Percentiles rank a stretch among this genome's conserved stretches.
These are phyloP conservation scores for Heliamphora pulchella DNA, from an alignment of 179 eudicot species.

Conservation along the genomic window DNA sequence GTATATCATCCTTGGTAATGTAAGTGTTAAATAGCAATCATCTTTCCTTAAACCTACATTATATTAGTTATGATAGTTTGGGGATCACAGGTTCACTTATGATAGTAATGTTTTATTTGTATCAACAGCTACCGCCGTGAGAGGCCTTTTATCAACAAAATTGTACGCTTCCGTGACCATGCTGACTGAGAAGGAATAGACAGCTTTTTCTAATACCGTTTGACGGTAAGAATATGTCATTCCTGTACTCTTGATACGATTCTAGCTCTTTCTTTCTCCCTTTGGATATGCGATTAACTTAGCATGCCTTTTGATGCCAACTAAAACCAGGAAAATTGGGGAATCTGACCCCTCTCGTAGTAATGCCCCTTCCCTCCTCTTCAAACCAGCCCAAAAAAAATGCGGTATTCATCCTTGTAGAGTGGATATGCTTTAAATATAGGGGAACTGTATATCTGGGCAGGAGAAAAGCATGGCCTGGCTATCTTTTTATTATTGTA, in stretches of 20 bases:
- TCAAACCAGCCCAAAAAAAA: not conserved
- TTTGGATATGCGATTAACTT: not conserved
- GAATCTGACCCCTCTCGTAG: not conserved
- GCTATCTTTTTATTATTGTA: not conserved
- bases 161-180: conserved; percentile 62
- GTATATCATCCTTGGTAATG: conserved; percentile 60
- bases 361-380: not conserved
- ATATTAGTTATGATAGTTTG: not conserved
- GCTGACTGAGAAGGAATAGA: conserved; percentile 43
- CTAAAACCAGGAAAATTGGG: not conserved
- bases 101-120: not conserved
- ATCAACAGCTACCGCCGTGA: conserved; percentile 50
- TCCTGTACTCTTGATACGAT: not conserved
- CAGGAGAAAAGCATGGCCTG: not conserved
- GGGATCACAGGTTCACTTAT: not conserved
- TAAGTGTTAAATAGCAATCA: conserved; percentile 29
- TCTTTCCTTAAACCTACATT: not conserved
- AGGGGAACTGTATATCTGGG: not conserved
- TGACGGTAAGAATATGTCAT: not conserved
- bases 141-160: conserved; percentile 62
- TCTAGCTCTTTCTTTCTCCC: not conserved
- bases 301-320: not conserved
- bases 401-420: not conserved
- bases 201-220: not conserved
- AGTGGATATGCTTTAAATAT: not conserved